phyloP scores from a whole-genome alignment of 192 early-diverging fungal genomes.

The Endogone sp. region DNA sequence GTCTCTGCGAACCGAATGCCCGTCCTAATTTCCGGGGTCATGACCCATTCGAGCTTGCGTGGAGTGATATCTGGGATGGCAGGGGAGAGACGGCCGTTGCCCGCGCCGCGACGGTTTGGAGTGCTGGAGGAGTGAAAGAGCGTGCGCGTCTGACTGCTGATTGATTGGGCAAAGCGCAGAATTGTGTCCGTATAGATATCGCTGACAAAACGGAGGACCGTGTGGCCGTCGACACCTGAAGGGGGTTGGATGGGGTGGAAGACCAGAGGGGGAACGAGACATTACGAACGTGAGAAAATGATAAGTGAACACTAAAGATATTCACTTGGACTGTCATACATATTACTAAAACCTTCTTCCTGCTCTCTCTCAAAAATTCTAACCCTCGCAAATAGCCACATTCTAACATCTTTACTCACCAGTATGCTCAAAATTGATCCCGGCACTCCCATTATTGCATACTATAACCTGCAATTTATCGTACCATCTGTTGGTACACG shows the following conservation, averaged over 20 bases:
- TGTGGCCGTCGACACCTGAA: conserved; percentile 48
- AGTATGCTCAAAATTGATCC: conserved; percentile 89
- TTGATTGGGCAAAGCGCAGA: conserved; percentile 41
- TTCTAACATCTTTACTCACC: conserved; percentile 24
- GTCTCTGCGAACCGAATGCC: conserved; percentile 47
- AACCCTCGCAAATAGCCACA: too few relatives aligned
- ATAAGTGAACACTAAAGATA: not conserved
- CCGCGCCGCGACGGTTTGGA: not conserved
- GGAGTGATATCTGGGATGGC: conserved; percentile 28
- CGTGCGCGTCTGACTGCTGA: conserved; percentile 39
- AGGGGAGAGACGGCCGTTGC: not conserved
- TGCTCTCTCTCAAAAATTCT: too few relatives aligned
- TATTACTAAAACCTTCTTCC: conserved; percentile 2
- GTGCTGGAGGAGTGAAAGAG: conserved; percentile 26
- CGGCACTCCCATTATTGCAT: conserved; percentile 72
- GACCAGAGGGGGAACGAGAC: too few relatives aligned
- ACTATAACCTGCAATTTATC: conserved; percentile 80
- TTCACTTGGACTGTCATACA: not conserved
- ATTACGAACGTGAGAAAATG: not conserved
- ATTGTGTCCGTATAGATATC: conserved; percentile 51
- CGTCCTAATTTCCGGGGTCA: conserved; percentile 30
- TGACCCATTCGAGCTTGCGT: conserved; percentile 41
- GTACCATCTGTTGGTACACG: conserved; percentile 79
- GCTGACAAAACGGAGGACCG: conserved; percentile 43
- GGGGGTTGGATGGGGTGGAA: not conserved